Conservation (phyloP, 1,284 basidiomycete genomes). For the Thelephora terrestris region DNA sequence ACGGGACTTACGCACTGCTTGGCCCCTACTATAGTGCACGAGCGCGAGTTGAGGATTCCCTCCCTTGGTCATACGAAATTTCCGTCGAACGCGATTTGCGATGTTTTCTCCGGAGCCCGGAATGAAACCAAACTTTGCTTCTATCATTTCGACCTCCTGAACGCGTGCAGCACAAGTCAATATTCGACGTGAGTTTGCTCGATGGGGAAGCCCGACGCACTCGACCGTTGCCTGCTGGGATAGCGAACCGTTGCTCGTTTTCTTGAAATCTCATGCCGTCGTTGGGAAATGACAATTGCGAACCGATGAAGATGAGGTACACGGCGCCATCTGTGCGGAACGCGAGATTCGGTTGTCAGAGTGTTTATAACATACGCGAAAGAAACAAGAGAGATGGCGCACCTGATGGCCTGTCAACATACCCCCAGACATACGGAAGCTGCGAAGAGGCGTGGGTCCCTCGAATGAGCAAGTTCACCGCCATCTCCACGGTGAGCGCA, state of each 20-base stretch:
- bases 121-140: conserved; percentile 66
- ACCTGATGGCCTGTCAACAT: conserved; percentile 67
- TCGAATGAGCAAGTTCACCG: conserved; percentile 47
- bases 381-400: conserved; percentile 13
- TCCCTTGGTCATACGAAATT: conserved; percentile 61
- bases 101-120: conserved; percentile 46
- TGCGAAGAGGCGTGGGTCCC: conserved; percentile 43
- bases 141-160: conserved; percentile 65
- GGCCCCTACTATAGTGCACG: conserved; percentile 62
- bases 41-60: conserved; percentile 59
- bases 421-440: conserved; percentile 57
- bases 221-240: conserved; percentile 37
- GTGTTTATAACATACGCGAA: background rate
- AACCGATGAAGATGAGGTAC: conserved; percentile 49
- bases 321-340: conserved; percentile 47
- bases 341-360: conserved; percentile 2
- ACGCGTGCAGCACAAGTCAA: background rate
- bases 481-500: conserved; percentile 45
- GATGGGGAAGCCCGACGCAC: conserved; percentile 28
- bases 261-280: conserved; percentile 70
- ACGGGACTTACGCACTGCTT: conserved; percentile 37
- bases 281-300: conserved; percentile 44
- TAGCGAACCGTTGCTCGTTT: conserved; percentile 45
- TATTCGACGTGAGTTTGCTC: background rate
- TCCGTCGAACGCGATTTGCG: conserved; percentile 55